Base-by-base conservation (phyloP, 352 stramenopile genomes). In the Globisporangium paroecandrum region DNA sequence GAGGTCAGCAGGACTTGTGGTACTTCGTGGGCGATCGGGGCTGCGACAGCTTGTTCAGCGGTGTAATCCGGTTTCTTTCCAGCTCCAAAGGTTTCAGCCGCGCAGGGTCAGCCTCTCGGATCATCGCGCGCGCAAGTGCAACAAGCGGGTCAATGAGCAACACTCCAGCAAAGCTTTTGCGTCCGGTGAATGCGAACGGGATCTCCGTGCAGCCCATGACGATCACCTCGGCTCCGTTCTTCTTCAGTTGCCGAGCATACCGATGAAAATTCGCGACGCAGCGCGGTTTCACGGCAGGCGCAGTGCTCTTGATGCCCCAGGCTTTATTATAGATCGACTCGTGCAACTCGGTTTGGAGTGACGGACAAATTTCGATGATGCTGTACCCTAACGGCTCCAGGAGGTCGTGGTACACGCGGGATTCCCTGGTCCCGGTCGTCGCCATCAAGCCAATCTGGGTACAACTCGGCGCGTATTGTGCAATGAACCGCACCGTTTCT, bases 151-250 rank as follows among this genome's bases (percentile, higher is more conserved):
- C 75, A 47, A 93, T 89, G 34, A 93, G 81, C 34, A 85, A 59
- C 53, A 77, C 59, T 5, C 72, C 80, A 32, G 72, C 74, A 38
- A 83, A 74, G 4, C 69, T 68, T 10, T 77, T 78, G 25, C 84
- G 78, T 20, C 78, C 82, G 9, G 73, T 68, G 53, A 93, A 91
- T 12, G 82, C 83, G 54, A 93, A 90, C 13, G 85, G 85, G 53
- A 93, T 90, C 69, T 93, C 85, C 4, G 85, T 93, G 71, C 85
- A 93, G 62, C 85, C 85, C 58, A 93, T 76, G 29, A 93, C 78
- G 41, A 91, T 86, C 6, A 84, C 80, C 24, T 93, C 73, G 29
- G 85, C 85, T 25, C 83, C 85, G 3, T 72, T 51, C 3, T 80
- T 75, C 6, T 62, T 63, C 7, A 93, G 71, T 25, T 82, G 64